A percentile compares a stretch with the other conserved stretches of the same genome.
phyloP scores from a whole-genome alignment of 495 filamentous ascomycete species.

The Neurospora africana region DNA sequence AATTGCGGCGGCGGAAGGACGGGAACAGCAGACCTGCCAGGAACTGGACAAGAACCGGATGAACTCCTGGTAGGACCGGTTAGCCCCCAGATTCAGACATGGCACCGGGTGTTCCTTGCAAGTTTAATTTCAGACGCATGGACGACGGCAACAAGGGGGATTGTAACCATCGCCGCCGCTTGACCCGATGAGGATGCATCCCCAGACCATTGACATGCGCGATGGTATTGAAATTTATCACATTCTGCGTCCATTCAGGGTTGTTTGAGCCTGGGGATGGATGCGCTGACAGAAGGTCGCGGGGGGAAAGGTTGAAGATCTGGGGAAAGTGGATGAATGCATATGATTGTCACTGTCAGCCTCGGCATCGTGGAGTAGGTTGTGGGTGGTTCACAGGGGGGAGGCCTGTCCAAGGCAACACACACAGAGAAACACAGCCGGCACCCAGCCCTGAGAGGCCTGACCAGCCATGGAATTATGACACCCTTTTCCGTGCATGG shows the following conservation, averaged over 20 bases:
- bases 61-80: background rate
- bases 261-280: background rate
- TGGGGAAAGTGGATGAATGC: background rate
- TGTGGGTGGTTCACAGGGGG: background rate
- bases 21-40: background rate
- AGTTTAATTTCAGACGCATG: background rate
- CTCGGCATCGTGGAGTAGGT: background rate
- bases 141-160: background rate
- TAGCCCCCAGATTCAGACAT: background rate
- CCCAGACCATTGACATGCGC: background rate
- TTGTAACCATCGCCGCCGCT: background rate
- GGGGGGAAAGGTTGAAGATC: background rate
- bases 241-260: background rate
- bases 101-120: background rate
- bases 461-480: background rate
- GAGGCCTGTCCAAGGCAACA: background rate
- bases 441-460: background rate
- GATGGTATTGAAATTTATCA: background rate
- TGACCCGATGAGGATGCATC: background rate
- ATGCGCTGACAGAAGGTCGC: background rate
- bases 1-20: background rate
- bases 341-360: background rate
- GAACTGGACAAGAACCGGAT: background rate
- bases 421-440: background rate
- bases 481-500: background rate